Evolutionary conservation across 768 basidiomycete genomes (phyloP), one percentile per base, ranked within the genome.

Genomic region (Lyophyllum decastes): DNA sequence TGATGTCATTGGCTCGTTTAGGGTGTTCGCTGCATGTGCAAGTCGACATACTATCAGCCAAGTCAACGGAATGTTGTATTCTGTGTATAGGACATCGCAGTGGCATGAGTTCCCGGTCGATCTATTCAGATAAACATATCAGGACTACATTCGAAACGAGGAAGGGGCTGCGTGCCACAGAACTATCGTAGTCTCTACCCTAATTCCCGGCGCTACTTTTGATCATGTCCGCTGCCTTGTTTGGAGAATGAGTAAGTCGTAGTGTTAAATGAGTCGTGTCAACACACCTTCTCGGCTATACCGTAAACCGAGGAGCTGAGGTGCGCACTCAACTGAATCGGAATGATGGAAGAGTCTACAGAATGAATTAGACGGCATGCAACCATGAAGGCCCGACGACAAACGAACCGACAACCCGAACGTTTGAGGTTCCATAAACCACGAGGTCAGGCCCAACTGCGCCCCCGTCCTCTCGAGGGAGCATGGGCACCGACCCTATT

Each of bases 261-360:
- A n/a, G 12, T 10, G 27, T 4, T 8, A 22, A 45, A 16, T 14
- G 3, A 14, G 48, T 30, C 2, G 25, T 14, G 6, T 3, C 25
- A 3, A 27, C 22, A 14, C 19, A 62, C 61, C 55, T 62, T 62
- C 25, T 62, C 61, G 2, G 61, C 61, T 30, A 62, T 57, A 17
- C 58, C 61, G 30, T 62, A 59, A 6, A 62, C 55, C 0, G 61
- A 59, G 8, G 55, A 54, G 40, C 30, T 57, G 5, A 59, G 14
- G 19, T 59, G 61, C 4, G 61, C 58, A 12, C 61, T 62, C 17
- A 62, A 30, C 52, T 62, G 61, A 7, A 62, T 43, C 35, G 61
- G 61, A 22, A 62, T 45, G 21, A 46, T 57, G 16, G 61, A 62
- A 1, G 61, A 62, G 21, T 62, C 61, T 62, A 22, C 16, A 52